Conservation (phyloP, 805 yeast genomes). For the Wickerhamiella sergipiensis region DNA sequence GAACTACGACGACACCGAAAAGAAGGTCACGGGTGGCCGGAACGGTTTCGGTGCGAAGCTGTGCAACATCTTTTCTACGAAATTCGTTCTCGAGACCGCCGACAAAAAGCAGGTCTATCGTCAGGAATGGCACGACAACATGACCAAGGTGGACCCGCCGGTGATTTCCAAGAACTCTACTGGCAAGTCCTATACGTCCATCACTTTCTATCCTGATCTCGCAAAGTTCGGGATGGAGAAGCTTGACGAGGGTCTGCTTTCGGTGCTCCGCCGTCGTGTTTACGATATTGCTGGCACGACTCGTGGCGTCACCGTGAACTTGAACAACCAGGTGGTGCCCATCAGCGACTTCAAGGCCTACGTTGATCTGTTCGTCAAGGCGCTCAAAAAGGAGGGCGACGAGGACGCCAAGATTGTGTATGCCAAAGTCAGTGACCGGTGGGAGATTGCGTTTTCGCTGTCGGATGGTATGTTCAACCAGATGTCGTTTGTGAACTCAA, state of each 20-base stretch:
- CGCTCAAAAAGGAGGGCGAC: constrained; percentile 33
- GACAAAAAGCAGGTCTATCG: constrained; percentile 59
- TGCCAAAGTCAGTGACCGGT: constrained; percentile 68
- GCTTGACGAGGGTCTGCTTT: constrained; percentile 68
- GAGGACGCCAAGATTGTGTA: constrained; percentile 45
- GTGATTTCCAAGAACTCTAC: constrained; percentile 37
- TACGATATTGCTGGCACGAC: constrained; percentile 93
- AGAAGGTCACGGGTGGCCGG: constrained; percentile 96
- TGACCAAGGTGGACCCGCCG: constrained; percentile 68
- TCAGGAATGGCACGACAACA: constrained; percentile 81
- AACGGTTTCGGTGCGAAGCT: constrained; percentile 96
- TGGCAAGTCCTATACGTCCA: constrained; percentile 62
- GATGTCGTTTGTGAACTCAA: constrained; percentile 92
- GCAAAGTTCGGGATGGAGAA: constrained; percentile 71
- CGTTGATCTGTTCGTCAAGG: constrained; percentile 76
- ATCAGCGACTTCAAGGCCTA: constrained; percentile 71
- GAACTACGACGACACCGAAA: constrained; percentile 88
- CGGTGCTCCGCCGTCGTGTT: constrained; percentile 84
- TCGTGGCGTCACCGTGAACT: constrained; percentile 58
- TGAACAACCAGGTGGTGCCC: constrained; percentile 61
- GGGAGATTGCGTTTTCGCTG: constrained; percentile 94
- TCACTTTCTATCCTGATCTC: constrained; percentile 81
- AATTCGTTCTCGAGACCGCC: constrained; percentile 78
- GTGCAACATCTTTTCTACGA: constrained; percentile 88
- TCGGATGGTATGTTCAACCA: constrained; percentile 86